Evolutionary conservation across 2,329 filamentous ascomycete species (phyloP).

Genomic region (Aspergillus tanneri): DNA sequence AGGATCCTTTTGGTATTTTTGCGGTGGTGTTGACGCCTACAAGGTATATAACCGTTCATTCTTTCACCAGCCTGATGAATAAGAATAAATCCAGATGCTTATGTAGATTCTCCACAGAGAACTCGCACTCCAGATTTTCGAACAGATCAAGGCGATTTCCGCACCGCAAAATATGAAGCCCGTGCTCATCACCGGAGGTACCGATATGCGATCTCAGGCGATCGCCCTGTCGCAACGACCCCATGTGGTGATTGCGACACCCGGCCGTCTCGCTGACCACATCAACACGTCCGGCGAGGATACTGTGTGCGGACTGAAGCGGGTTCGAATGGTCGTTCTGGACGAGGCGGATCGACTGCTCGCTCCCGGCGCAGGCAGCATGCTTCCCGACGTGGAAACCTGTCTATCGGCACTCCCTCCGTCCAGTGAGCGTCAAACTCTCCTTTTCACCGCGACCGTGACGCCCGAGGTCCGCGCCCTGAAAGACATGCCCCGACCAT

Average conservation of each 20-base stretch:
- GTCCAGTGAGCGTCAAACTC: slow-evolving; percentile 77
- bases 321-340: slow-evolving; percentile 82
- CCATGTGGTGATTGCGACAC: slow-evolving; percentile 91
- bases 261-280: slow-evolving; percentile 88
- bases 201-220: slow-evolving; percentile 89
- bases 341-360: slow-evolving; percentile 94
- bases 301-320: slow-evolving; percentile 75
- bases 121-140: slow-evolving; percentile 90
- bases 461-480: slow-evolving; percentile 87
- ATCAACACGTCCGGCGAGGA: slow-evolving; percentile 89
- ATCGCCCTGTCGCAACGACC: slow-evolving; percentile 77
- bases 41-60: slow-evolving; percentile 52
- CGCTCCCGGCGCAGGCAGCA: slow-evolving; percentile 71
- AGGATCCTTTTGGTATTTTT: slow-evolving; percentile 89
- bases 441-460: slow-evolving; percentile 93
- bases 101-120: slow-evolving; percentile 55
- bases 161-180: slow-evolving; percentile 84
- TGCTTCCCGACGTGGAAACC: slow-evolving; percentile 91
- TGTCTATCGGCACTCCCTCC: slow-evolving; percentile 80
- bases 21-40: slow-evolving; percentile 87
- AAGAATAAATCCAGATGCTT: neutral
- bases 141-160: slow-evolving; percentile 92
- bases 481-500: slow-evolving; percentile 70
- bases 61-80: neutral
- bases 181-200: slow-evolving; percentile 84